phyloP scores from a whole-genome alignment of 2,329 filamentous ascomycete genomes.

The Fusarium marasasianum region DNA sequence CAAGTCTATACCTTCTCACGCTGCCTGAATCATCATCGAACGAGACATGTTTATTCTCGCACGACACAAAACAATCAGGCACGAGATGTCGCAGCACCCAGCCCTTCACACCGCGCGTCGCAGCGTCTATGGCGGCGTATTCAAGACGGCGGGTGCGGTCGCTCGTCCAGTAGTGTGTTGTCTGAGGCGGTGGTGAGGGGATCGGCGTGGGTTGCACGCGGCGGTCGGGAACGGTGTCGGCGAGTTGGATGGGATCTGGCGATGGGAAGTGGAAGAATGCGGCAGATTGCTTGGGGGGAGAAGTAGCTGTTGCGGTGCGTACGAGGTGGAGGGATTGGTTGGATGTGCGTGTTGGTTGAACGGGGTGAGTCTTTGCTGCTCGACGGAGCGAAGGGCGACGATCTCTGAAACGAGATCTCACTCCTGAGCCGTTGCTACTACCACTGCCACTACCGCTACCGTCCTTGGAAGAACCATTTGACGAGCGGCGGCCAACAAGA shows the following conservation, averaged over 20 bases:
- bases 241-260: slow-evolving; percentile 51
- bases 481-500: slow-evolving; percentile 47
- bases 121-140: slow-evolving; percentile 73
- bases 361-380: slow-evolving; percentile 50
- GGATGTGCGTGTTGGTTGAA: slow-evolving; percentile 40
- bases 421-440: slow-evolving; percentile 22
- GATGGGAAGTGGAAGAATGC: slow-evolving; percentile 62
- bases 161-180: slow-evolving; percentile 74
- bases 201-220: slow-evolving; percentile 35
- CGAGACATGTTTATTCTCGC: slow-evolving; percentile 57
- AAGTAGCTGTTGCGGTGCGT: slow-evolving; percentile 45
- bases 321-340: slow-evolving; percentile 49
- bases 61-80: slow-evolving; percentile 68
- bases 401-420: slow-evolving; percentile 47
- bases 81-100: slow-evolving; percentile 67
- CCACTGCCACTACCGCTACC: neutral
- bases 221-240: slow-evolving; percentile 30
- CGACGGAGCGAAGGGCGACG: slow-evolving; percentile 57
- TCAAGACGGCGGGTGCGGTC: slow-evolving; percentile 69
- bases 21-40: slow-evolving; percentile 72
- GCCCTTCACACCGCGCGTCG: slow-evolving; percentile 66
- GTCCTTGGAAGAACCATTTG: slow-evolving; percentile 45
- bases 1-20: slow-evolving; percentile 69
- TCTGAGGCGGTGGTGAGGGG: slow-evolving; percentile 62
- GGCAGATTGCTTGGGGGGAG: slow-evolving; percentile 33